A percentile compares a stretch with the other conserved stretches of the same genome.
Conservation (phyloP, 2,329 filamentous ascomycete genomes). For the Xylariaceae sp. region DNA sequence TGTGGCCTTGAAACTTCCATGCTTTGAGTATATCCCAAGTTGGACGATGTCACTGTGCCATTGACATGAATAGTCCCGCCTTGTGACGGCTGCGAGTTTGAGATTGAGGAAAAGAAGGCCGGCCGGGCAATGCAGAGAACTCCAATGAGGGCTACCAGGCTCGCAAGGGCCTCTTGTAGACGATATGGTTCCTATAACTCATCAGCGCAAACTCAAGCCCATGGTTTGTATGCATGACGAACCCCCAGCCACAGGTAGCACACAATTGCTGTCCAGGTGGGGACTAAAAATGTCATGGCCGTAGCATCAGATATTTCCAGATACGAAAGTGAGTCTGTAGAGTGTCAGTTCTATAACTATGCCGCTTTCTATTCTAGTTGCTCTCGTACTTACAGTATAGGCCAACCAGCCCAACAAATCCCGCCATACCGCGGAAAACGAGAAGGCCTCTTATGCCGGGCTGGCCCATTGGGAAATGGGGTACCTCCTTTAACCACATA, state of each 20-base stretch:
- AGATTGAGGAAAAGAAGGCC: constrained; percentile 46
- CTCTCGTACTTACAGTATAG: constrained; percentile 35
- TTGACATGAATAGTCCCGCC: not conserved
- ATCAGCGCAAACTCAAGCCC: not conserved
- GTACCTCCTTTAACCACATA: constrained; percentile 39
- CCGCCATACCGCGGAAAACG: constrained; percentile 58
- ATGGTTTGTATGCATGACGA: constrained; percentile 2
- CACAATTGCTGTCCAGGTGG: constrained; percentile 63
- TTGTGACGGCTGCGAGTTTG: constrained; percentile 8
- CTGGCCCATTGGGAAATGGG: constrained; percentile 63
- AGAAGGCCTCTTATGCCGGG: constrained; percentile 60
- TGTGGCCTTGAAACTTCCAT: constrained; percentile 21
- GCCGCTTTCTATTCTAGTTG: not conserved
- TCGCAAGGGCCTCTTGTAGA: constrained; percentile 63
- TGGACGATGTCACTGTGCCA: constrained; percentile 4
- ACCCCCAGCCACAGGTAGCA: constrained; percentile 50
- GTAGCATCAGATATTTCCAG: constrained; percentile 75
- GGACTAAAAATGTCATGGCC: constrained; percentile 74
- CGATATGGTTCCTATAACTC: constrained; percentile 63
- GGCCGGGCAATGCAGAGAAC: constrained; percentile 75
- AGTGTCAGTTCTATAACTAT: not conserved
- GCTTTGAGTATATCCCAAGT: constrained; percentile 10
- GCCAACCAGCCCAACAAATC: constrained; percentile 64
- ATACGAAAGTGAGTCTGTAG: constrained; percentile 51
- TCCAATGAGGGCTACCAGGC: constrained; percentile 64